Percentiles rank a stretch among this genome's conserved stretches.
Conservation (phyloP, 306 rosid genomes). For the Dryas octopetala region DNA sequence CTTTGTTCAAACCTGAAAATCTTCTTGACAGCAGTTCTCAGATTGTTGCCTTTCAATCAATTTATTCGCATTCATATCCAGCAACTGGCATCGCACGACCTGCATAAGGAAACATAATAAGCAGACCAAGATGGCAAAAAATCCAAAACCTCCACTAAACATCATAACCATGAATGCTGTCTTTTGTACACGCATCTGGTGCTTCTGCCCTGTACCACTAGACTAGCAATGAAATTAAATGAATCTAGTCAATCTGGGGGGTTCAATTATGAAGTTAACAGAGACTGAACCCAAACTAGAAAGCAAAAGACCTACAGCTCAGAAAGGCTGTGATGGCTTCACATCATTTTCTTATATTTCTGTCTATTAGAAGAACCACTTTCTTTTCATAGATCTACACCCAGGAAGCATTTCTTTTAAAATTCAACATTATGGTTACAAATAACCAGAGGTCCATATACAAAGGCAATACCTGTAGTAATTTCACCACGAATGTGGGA, state of each 20-base stretch:
- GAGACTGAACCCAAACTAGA: background rate
- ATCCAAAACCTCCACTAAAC: background rate
- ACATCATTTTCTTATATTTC: too few relatives aligned
- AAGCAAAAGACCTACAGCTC: background rate
- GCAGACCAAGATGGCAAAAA: background rate
- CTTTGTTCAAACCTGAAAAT: constrained; percentile 2
- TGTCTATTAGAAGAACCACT: too few relatives aligned
- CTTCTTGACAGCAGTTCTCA: constrained; percentile 3
- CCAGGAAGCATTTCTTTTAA: too few relatives aligned
- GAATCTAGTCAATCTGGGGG: background rate
- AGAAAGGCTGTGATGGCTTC: too few relatives aligned
- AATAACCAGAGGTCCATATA: background rate
- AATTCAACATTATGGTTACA: too few relatives aligned
- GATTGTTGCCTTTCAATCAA: constrained; percentile 4
- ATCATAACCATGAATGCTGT: background rate
- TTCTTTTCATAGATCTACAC: too few relatives aligned
- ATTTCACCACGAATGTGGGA: background rate
- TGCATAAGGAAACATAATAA: background rate
- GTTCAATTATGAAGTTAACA: background rate
- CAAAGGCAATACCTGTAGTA: background rate
- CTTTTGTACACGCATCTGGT: background rate
- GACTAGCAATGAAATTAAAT: background rate
- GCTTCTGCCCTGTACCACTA: background rate
- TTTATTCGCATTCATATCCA: constrained; percentile 1
- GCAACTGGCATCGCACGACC: constrained; percentile 1